Conservation (phyloP, 352 stramenopile species). For the Thraustochytrium sp. region DNA sequence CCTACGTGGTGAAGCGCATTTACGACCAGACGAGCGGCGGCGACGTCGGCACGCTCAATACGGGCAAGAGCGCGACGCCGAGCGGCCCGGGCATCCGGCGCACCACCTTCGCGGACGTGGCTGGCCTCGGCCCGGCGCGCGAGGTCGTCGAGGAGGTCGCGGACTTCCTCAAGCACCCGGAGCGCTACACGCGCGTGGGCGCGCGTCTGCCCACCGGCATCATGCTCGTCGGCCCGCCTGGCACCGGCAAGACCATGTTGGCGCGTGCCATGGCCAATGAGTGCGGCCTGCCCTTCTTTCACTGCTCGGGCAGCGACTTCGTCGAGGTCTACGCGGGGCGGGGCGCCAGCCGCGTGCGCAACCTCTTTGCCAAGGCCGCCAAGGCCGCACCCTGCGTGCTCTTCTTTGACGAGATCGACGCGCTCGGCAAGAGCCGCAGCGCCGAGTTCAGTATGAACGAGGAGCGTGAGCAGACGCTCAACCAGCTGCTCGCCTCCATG, state of each 20-base stretch:
- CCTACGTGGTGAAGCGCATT: background rate
- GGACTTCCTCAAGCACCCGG: slow-evolving; percentile 68
- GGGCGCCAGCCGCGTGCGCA: slow-evolving; percentile 69
- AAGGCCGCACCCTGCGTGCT: slow-evolving; percentile 78
- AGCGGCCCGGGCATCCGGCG: slow-evolving; percentile 12
- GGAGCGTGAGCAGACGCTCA: slow-evolving; percentile 91
- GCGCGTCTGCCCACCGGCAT: slow-evolving; percentile 88
- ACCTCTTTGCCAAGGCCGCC: slow-evolving; percentile 90
- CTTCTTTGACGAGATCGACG: slow-evolving; percentile 98
- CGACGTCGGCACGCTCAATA: slow-evolving; percentile 29
- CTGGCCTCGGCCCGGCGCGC: background rate
- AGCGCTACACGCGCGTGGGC: slow-evolving; percentile 80
- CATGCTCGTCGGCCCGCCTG: slow-evolving; percentile 87
- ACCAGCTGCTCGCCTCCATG: slow-evolving; percentile 75
- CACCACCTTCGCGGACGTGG: slow-evolving; percentile 30
- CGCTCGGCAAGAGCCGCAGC: slow-evolving; percentile 83
- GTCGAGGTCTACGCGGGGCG: slow-evolving; percentile 76
- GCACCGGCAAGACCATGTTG: slow-evolving; percentile 92
- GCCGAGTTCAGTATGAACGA: slow-evolving; percentile 76
- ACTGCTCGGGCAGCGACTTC: slow-evolving; percentile 73
- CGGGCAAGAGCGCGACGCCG: background rate
- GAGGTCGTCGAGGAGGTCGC: slow-evolving; percentile 78
- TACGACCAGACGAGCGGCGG: slow-evolving; percentile 41
- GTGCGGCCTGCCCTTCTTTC: slow-evolving; percentile 83
- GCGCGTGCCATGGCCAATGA: slow-evolving; percentile 82